These are phyloP conservation scores for Lophiostoma macrostomum DNA, from an alignment of 495 filamentous ascomycete genomes.

Conservation along the genomic window DNA sequence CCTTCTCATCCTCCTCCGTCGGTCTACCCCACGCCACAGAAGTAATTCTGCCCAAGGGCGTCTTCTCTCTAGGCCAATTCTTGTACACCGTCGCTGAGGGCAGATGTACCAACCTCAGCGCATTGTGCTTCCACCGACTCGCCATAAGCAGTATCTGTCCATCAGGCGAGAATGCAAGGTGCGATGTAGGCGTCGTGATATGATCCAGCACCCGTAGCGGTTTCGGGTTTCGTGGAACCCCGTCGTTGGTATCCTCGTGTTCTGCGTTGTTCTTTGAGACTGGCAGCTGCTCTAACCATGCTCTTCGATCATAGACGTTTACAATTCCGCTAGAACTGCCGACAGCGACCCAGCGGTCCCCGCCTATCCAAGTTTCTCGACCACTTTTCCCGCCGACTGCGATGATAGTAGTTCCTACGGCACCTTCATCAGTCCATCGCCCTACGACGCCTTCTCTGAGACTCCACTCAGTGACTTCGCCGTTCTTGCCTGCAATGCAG, in stretches of 20 bases:
- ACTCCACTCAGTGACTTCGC: constrained; percentile 91
- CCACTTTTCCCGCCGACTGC: constrained; percentile 64
- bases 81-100: constrained; percentile 89
- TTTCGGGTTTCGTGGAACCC: constrained; percentile 61
- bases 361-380: constrained; percentile 62
- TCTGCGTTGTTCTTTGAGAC: background rate
- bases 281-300: constrained; percentile 49
- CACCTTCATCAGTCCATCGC: constrained; percentile 88
- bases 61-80: constrained; percentile 93
- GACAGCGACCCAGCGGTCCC: constrained; percentile 82
- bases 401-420: constrained; percentile 77
- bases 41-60: constrained; percentile 81
- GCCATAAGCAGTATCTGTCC: constrained; percentile 84
- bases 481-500: constrained; percentile 75
- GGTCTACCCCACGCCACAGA: constrained; percentile 58
- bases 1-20: constrained; percentile 43
- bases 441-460: constrained; percentile 63
- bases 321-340: constrained; percentile 82
- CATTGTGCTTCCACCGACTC: constrained; percentile 82
- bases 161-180: constrained; percentile 77
- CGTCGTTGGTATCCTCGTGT: constrained; percentile 37
- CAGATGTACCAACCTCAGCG: constrained; percentile 82
- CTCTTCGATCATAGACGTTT: constrained; percentile 84
- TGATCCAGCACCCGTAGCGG: constrained; percentile 75
- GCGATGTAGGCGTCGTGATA: constrained; percentile 75